Evolutionary conservation across 306 rosid species (phyloP).

Genomic region (Sphenostylis stenocarpa): DNA sequence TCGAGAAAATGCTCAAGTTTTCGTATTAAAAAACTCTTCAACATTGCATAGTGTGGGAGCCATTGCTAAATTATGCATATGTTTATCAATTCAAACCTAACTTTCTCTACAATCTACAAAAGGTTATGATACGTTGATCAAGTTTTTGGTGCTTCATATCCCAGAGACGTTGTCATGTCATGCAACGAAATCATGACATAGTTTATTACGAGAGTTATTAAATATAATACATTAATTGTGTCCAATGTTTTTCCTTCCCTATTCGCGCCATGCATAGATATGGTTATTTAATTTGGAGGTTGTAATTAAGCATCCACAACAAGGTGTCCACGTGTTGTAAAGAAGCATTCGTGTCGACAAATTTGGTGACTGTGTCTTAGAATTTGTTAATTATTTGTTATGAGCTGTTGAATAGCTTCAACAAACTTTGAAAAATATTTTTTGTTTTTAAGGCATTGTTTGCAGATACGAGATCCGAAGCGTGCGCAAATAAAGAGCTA

Average conservation of each 20-base stretch:
- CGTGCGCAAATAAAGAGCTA: conserved; percentile 29
- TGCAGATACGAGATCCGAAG: conserved; percentile 59
- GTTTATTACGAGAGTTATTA: background rate
- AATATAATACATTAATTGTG: background rate
- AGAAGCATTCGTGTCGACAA: conserved; percentile 28
- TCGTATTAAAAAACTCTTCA: background rate
- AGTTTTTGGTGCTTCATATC: conserved; percentile 39
- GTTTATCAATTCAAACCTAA: conserved; percentile 14
- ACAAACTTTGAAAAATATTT: conserved; percentile 56
- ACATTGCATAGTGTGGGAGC: background rate
- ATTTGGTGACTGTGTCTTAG: conserved; percentile 41
- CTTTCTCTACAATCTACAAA: background rate
- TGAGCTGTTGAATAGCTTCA: conserved; percentile 51
- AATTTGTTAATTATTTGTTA: conserved; percentile 40
- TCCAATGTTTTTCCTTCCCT: background rate
- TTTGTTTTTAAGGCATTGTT: conserved; percentile 31
- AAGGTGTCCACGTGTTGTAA: conserved; percentile 39
- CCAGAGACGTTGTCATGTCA: conserved; percentile 27
- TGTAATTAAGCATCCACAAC: conserved; percentile 22
- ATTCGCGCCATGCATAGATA: conserved; percentile 13
- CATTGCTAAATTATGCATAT: background rate
- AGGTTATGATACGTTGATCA: conserved; percentile 16
- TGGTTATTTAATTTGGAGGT: background rate
- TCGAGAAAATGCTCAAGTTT: background rate
- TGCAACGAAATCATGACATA: conserved; percentile 4